A percentile compares a stretch with the other conserved stretches of the same genome.
These are phyloP conservation scores for Chlorella vulgaris DNA, from an alignment of 139 green algal species.

Conservation along the genomic window DNA sequence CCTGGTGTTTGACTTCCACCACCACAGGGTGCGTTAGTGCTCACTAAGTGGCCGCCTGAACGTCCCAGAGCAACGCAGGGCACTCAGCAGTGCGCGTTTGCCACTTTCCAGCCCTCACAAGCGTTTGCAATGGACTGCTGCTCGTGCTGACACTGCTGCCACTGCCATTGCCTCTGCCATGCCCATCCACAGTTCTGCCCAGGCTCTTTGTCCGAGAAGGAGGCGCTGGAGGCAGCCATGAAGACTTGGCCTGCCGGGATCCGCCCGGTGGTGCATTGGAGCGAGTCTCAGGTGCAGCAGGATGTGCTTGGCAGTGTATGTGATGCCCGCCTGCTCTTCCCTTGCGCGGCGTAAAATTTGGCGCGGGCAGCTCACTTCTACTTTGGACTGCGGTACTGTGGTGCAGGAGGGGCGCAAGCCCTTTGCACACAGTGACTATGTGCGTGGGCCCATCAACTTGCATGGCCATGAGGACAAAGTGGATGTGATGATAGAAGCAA, in stretches of 20 bases:
- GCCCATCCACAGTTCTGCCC: conserved; percentile 33
- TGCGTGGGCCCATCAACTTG: conserved; percentile 66
- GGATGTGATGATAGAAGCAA: conserved; percentile 69
- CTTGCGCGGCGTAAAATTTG: no score
- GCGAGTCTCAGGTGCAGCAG: conserved; percentile 56
- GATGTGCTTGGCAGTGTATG: not conserved
- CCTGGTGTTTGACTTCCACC: conserved; percentile 82
- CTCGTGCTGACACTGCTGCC: no score
- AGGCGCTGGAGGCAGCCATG: conserved; percentile 58
- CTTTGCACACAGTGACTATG: conserved; percentile 67
- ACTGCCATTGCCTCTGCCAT: no score
- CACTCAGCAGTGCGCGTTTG: no score
- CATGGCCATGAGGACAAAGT: conserved; percentile 56
- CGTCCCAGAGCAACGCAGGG: no score
- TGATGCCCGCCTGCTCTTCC: no score
- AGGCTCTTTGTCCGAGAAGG: conserved; percentile 52
- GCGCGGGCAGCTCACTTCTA: no score
- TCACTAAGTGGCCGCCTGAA: no score
- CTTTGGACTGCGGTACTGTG: no score
- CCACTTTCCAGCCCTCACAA: no score
- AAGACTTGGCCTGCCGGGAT: conserved; percentile 66
- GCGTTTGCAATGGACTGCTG: no score
- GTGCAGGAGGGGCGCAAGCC: conserved; percentile 44
- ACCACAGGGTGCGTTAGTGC: no score
- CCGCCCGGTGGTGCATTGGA: conserved; percentile 71